Evolutionary conservation across 805 yeast species (phyloP).

Genomic region (Yamadazyma paraphyllophila): DNA sequence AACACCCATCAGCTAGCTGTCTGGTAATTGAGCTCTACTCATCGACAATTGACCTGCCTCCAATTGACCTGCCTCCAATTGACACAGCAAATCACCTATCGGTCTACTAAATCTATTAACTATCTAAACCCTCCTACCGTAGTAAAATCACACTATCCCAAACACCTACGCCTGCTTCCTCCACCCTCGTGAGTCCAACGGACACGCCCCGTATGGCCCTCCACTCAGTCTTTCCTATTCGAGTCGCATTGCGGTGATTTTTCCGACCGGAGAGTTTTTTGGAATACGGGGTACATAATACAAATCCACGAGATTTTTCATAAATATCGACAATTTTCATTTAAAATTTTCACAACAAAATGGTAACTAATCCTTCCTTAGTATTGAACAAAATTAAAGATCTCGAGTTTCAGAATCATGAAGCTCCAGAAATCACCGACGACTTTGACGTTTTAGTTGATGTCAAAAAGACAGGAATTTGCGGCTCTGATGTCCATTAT

Average conservation of each 20-base stretch:
- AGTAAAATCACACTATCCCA: no score
- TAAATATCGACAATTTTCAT: not conserved
- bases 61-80: no score
- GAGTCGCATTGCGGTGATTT: slow-evolving; percentile 7
- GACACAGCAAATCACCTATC: no score
- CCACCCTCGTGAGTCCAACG: no score
- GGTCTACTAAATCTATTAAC: no score
- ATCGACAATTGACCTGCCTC: no score
- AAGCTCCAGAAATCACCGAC: slow-evolving; percentile 59
- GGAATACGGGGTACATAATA: slow-evolving; percentile 12
- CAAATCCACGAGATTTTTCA: slow-evolving; percentile 1
- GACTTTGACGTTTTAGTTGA: slow-evolving; percentile 71
- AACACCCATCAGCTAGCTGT: no score
- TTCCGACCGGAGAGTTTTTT: slow-evolving; percentile 12
- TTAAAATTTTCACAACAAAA: slow-evolving; percentile 8
- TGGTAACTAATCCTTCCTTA: slow-evolving; percentile 47
- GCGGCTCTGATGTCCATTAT: slow-evolving; percentile 87
- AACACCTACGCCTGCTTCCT: no score
- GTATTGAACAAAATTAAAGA: slow-evolving; percentile 64
- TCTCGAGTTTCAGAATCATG: slow-evolving; percentile 64
- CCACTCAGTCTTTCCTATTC: not conserved
- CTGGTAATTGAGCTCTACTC: no score
- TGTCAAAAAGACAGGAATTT: slow-evolving; percentile 81
- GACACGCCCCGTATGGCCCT: no score
- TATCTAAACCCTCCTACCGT: no score